Percentiles rank a stretch among this genome's conserved stretches.
These are phyloP conservation scores for Dryadomyces quercus-mongolicae DNA, from an alignment of 2,329 filamentous ascomycete genomes.

Conservation along the genomic window DNA sequence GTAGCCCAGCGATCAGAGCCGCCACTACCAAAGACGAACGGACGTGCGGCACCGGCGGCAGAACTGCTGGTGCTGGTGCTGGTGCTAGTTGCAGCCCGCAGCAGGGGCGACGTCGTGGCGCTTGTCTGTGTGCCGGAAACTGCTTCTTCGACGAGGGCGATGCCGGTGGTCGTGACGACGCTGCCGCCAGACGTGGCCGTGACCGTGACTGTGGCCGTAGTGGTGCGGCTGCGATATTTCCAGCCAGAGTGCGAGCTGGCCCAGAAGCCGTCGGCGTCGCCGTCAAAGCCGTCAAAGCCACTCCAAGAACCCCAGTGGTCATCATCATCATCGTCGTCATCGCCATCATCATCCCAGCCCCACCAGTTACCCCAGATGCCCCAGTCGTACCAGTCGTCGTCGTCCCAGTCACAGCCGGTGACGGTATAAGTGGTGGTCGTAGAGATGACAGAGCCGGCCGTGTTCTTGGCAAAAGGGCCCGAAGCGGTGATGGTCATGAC, in stretches of 20 bases:
- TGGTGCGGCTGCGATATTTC: slow-evolving; percentile 21
- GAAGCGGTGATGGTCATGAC: slow-evolving; percentile 26
- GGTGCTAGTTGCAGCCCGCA: background rate
- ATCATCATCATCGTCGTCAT: slow-evolving; percentile 19
- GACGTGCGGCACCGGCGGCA: slow-evolving; percentile 1
- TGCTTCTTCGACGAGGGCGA: slow-evolving; percentile 19
- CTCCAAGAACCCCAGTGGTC: slow-evolving; percentile 25
- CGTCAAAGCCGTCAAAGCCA: slow-evolving; percentile 18
- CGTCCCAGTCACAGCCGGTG: slow-evolving; percentile 28
- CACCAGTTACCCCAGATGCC: slow-evolving; percentile 26
- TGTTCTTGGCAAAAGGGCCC: slow-evolving; percentile 7
- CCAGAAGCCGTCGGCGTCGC: slow-evolving; percentile 26
- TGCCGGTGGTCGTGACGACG: slow-evolving; percentile 15
- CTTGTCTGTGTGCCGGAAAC: slow-evolving; percentile 19
- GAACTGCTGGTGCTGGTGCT: background rate
- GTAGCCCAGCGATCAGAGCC: slow-evolving; percentile 5
- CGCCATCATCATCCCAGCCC: slow-evolving; percentile 20
- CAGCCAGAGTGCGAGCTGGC: slow-evolving; percentile 21
- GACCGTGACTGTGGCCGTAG: slow-evolving; percentile 22
- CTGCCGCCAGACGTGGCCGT: slow-evolving; percentile 6
- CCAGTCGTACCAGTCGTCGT: slow-evolving; percentile 28
- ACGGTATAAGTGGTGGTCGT: slow-evolving; percentile 26
- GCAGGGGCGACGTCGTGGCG: slow-evolving; percentile 11
- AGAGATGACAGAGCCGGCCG: slow-evolving; percentile 18
- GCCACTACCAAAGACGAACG: background rate